Evolutionary conservation across 495 filamentous ascomycete species (phyloP), one percentile per base, ranked within the genome.

Genomic region (Podospora comata): DNA sequence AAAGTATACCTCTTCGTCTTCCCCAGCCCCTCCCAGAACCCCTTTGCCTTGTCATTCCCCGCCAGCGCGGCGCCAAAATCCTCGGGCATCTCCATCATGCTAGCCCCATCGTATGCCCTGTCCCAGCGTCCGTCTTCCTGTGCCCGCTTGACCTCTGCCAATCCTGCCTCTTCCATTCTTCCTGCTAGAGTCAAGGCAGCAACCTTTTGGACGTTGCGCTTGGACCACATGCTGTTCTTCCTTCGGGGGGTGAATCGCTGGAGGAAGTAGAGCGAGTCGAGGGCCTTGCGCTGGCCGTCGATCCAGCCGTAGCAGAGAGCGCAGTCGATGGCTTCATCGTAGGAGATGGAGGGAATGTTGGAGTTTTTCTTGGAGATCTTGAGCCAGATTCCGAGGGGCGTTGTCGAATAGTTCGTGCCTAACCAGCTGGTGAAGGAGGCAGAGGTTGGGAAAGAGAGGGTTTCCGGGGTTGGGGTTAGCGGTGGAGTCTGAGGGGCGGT

Each of bases 301-400:
- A 88, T 88, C 86, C 86, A 88, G 6, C 86, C 85, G 68, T 83
- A 84, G 70, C 86, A 88, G 3, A 88, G 75, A 6, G 85, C 84
- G 28, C 77, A 72, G 76, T 87, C 83, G 34, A 87, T 79, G 9
- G 86, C 86, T 69, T 86, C 80, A 15, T 79, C 77, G 32, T 84
- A 79, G n/a, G 79, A 80, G 18, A 87, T 75, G 0, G 84, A 85
- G 0, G 77, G 68, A 27, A 78, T 75, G 3, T 72, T 72, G 11
- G 81, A 79, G 26, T 72, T 65, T 65, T 86, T 87, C 68, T 86
- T 87, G 71, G 82, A 80, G 60, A 87, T 77, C 68, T 84, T 83
- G 18, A 88, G 77, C 79, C 85, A 84, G 55, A 88, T 72, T 15
- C 85, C 86, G 0, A 58, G 55, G 55, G 77, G 27, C 2, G 69